Percentiles rank a stretch among this genome's conserved stretches.
Evolutionary conservation across 805 yeast species (phyloP).

Genomic region (Kodamaea nitidulidarum): DNA sequence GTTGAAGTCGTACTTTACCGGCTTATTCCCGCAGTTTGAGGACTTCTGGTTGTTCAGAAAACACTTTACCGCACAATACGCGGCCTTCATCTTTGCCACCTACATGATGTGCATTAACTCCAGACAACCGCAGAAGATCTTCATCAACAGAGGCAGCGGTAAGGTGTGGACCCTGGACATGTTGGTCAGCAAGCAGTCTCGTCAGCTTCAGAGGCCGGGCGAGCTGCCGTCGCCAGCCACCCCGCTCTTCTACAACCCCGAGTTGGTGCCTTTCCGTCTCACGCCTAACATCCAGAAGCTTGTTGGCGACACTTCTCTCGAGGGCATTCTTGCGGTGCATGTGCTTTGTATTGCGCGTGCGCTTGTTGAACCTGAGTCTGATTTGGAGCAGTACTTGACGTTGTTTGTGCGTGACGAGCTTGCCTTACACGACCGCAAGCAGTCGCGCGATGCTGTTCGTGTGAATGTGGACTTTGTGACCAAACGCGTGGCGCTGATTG

Average conservation of each 20-base stretch:
- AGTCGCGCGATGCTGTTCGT: slow-evolving; percentile 79
- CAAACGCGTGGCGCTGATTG: slow-evolving; percentile 72
- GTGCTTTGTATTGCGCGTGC: slow-evolving; percentile 84
- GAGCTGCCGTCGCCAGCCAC: slow-evolving; percentile 47
- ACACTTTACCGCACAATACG: slow-evolving; percentile 92
- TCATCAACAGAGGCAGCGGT: slow-evolving; percentile 77
- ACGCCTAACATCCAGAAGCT: slow-evolving; percentile 93
- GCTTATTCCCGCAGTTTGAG: slow-evolving; percentile 70
- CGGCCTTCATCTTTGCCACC: slow-evolving; percentile 86
- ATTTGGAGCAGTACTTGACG: slow-evolving; percentile 86
- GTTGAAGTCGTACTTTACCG: slow-evolving; percentile 71
- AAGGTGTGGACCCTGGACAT: slow-evolving; percentile 91
- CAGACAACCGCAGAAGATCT: slow-evolving; percentile 91
- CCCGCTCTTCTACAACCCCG: slow-evolving; percentile 87
- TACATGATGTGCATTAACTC: slow-evolving; percentile 91
- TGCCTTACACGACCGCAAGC: slow-evolving; percentile 75
- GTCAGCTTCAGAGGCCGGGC: slow-evolving; percentile 29
- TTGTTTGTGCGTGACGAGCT: slow-evolving; percentile 94
- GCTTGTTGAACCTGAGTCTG: slow-evolving; percentile 86
- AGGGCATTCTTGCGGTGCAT: slow-evolving; percentile 84
- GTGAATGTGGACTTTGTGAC: slow-evolving; percentile 82
- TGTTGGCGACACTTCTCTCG: slow-evolving; percentile 91
- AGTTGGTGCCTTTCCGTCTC: slow-evolving; percentile 91
- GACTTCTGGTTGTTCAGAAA: slow-evolving; percentile 97
- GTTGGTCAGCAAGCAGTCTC: slow-evolving; percentile 67